phyloP scores from a whole-genome alignment of 1,139 yeast genomes.

The Sugiyamaella xylanicola region DNA sequence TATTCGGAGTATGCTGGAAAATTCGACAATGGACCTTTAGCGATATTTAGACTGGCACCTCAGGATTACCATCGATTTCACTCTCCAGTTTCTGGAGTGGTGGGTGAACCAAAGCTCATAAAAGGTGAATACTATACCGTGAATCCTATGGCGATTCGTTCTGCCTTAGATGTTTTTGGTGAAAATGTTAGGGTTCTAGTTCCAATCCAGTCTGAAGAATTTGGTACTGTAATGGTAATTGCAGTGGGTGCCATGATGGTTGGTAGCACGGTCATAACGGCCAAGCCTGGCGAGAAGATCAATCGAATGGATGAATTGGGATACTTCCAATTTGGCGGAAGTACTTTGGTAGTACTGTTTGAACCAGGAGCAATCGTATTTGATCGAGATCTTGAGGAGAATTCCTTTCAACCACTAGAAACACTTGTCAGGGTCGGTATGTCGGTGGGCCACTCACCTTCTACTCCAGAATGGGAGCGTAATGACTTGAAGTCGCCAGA shows the following conservation, averaged over 20 bases:
- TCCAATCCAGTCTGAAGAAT: slow-evolving; percentile 70
- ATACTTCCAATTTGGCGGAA: slow-evolving; percentile 94
- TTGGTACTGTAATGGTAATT: slow-evolving; percentile 76
- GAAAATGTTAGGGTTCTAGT: slow-evolving; percentile 81
- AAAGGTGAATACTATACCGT: slow-evolving; percentile 95
- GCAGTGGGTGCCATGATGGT: slow-evolving; percentile 99
- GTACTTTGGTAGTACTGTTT: slow-evolving; percentile 71
- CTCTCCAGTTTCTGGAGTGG: slow-evolving; percentile 73
- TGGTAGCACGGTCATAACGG: slow-evolving; percentile 79
- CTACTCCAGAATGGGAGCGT: slow-evolving; percentile 53
- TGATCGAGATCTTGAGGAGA: slow-evolving; percentile 72
- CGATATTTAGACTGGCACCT: slow-evolving; percentile 88
- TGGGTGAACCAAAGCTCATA: slow-evolving; percentile 67
- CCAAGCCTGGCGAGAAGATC: slow-evolving; percentile 60
- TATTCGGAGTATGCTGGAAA: slow-evolving; percentile 53
- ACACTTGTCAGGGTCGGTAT: slow-evolving; percentile 88
- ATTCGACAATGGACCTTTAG: slow-evolving; percentile 62
- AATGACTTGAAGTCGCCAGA: slow-evolving; percentile 27
- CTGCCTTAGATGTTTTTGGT: slow-evolving; percentile 87
- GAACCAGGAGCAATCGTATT: slow-evolving; percentile 51
- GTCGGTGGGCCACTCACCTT: slow-evolving; percentile 78
- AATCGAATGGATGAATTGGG: slow-evolving; percentile 83
- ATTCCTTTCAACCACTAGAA: slow-evolving; percentile 71
- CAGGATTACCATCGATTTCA: slow-evolving; percentile 97
- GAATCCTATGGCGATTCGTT: slow-evolving; percentile 94